A percentile compares a stretch with the other conserved stretches of the same genome.
phyloP scores from a whole-genome alignment of 1,284 basidiomycete species.

The Rhodotorula sp. region DNA sequence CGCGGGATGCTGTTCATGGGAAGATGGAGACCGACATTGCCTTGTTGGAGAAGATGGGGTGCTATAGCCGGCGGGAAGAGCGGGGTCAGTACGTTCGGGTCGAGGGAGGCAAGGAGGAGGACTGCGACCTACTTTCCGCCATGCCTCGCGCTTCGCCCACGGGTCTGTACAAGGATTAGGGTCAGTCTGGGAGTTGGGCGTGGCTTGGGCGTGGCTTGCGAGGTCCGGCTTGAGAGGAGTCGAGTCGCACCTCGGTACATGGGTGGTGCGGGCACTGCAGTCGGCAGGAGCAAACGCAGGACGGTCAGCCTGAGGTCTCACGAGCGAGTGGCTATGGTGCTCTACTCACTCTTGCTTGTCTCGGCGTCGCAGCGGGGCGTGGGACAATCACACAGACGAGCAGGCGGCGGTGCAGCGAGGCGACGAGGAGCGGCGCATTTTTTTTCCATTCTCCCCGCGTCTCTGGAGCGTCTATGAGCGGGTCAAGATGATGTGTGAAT shows the following conservation, averaged over 20 bases:
- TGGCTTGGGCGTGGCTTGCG: background rate
- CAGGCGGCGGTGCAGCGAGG: background rate
- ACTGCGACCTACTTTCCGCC: slow-evolving; percentile 62
- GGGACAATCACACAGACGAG: too few relatives aligned
- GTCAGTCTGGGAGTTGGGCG: background rate
- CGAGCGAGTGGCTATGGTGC: too few relatives aligned
- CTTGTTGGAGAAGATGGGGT: slow-evolving; percentile 77
- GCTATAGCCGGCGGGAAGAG: slow-evolving; percentile 44
- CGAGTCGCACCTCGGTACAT: slow-evolving; percentile 60
- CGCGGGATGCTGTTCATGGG: too few relatives aligned
- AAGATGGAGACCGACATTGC: slow-evolving; percentile 51
- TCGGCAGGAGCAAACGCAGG: background rate
- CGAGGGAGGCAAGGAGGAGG: too few relatives aligned
- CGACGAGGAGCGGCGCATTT: background rate
- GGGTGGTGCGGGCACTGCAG: slow-evolving; percentile 51
- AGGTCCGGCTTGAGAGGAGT: background rate
- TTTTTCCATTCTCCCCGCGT: too few relatives aligned
- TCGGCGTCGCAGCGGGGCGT: background rate
- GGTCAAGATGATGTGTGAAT: too few relatives aligned
- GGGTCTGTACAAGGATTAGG: slow-evolving; percentile 59
- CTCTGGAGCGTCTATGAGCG: too few relatives aligned
- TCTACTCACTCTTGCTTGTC: background rate
- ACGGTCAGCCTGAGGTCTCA: background rate
- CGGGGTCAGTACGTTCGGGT: background rate
- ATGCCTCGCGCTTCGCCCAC: slow-evolving; percentile 90